Percentiles rank a stretch among this genome's conserved stretches.
These are phyloP conservation scores for Hermanozyma aechmeae DNA, from an alignment of 805 yeast species.

Conservation along the genomic window DNA sequence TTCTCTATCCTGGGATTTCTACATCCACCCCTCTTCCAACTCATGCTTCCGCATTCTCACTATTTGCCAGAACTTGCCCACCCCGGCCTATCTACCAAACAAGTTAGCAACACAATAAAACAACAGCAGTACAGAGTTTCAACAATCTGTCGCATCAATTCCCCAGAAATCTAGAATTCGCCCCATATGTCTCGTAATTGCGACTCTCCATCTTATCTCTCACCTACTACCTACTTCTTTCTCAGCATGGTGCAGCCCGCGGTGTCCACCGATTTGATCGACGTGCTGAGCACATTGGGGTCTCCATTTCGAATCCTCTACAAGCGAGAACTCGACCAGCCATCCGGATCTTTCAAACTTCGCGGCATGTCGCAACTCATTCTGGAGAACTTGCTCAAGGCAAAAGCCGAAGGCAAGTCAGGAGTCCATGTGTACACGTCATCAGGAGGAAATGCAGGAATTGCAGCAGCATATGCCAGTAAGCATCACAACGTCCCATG, in stretches of 20 bases:
- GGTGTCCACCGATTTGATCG: background rate
- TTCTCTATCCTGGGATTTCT: no score
- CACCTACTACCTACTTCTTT: no score
- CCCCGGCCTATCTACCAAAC: no score
- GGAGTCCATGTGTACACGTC: slow-evolving; percentile 16
- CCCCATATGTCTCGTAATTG: no score
- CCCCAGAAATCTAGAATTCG: no score
- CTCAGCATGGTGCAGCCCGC: slow-evolving; percentile 1
- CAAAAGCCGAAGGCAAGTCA: slow-evolving; percentile 3
- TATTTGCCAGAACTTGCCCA: no score
- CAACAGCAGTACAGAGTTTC: no score
- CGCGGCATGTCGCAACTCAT: slow-evolving; percentile 7
- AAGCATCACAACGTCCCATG: slow-evolving; percentile 13
- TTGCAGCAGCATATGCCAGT: slow-evolving; percentile 23
- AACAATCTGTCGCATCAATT: no score
- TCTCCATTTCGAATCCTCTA: slow-evolving; percentile 3
- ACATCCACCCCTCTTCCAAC: no score
- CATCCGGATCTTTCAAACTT: slow-evolving; percentile 8
- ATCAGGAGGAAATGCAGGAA: slow-evolving; percentile 28
- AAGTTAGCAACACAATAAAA: no score
- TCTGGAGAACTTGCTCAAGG: background rate
- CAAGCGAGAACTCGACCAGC: slow-evolving; percentile 8
- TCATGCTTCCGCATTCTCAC: no score
- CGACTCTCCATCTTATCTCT: no score
- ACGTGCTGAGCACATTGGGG: background rate